These are phyloP conservation scores for Xanthoconium separans DNA, from an alignment of 1,284 basidiomycete genomes.

Conservation along the genomic window DNA sequence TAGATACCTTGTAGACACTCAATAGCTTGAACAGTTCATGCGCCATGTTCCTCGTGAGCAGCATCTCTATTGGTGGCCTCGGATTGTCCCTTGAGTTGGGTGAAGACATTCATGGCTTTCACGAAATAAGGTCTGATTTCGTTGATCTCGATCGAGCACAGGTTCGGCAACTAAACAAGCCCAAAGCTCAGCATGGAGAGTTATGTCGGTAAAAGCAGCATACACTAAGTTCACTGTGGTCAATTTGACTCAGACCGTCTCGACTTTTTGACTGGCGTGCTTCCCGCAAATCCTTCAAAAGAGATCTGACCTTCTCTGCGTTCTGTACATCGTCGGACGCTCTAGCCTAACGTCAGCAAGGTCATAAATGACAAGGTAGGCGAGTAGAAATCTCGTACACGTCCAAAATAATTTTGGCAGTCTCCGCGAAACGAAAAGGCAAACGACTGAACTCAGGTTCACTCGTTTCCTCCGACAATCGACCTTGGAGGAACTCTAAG, in stretches of 20 bases:
- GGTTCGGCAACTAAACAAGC: constrained; percentile 67
- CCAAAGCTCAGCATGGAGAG: constrained; percentile 2
- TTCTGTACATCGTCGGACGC: constrained; percentile 88
- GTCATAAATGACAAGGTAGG: background rate
- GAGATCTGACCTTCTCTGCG: constrained; percentile 76
- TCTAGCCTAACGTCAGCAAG: constrained; percentile 40
- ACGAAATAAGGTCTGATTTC: constrained; percentile 90
- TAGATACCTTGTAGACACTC: background rate
- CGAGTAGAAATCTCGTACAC: constrained; percentile 49
- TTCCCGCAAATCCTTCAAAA: constrained; percentile 94
- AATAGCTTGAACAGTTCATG: constrained; percentile 6
- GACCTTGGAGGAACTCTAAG: constrained; percentile 71
- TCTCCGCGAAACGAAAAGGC: constrained; percentile 87
- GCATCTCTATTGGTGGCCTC: constrained; percentile 4
- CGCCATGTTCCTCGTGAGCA: constrained; percentile 4
- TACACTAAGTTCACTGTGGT: constrained; percentile 80
- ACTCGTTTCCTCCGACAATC: constrained; percentile 71
- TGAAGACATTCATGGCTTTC: constrained; percentile 71
- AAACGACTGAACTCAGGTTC: constrained; percentile 70
- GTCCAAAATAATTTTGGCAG: constrained; percentile 87
- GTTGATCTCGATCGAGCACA: constrained; percentile 90
- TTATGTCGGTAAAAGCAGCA: constrained; percentile 18
- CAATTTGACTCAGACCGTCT: constrained; percentile 73
- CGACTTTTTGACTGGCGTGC: constrained; percentile 92
- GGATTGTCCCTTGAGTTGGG: constrained; percentile 41